Conservation (phyloP, 306 rosid genomes). For the Spatholobus suberectus region DNA sequence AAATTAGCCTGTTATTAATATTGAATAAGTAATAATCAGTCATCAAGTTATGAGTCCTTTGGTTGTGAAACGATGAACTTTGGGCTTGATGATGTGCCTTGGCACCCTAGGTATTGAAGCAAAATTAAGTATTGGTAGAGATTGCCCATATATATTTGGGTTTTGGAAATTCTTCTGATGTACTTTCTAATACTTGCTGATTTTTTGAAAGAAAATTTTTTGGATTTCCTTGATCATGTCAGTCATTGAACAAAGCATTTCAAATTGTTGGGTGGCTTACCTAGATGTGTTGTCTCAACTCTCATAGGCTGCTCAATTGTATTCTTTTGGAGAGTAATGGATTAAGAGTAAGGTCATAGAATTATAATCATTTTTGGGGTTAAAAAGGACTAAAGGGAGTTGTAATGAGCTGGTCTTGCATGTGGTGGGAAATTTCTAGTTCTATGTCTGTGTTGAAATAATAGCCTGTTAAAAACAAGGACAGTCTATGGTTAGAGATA, state of each 20-base stretch:
- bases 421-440: slow-evolving; percentile 10
- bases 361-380: slow-evolving; percentile 5
- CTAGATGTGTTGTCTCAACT: not conserved
- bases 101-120: slow-evolving; percentile 16
- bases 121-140: not conserved
- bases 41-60: not conserved
- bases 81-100: slow-evolving; percentile 13
- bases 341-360: not conserved
- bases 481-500: not conserved
- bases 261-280: slow-evolving; percentile 15
- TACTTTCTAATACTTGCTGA: not conserved
- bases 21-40: slow-evolving; percentile 16
- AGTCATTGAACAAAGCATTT: slow-evolving; percentile 12
- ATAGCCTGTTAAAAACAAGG: not conserved
- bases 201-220: not conserved
- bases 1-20: not conserved
- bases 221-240: slow-evolving; percentile 11
- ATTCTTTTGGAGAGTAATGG: not conserved
- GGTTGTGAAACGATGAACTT: slow-evolving; percentile 13
- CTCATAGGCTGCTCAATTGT: not conserved
- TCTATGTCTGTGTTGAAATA: slow-evolving; percentile 21
- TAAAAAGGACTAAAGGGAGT: not conserved
- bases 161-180: slow-evolving; percentile 7
- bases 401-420: slow-evolving; percentile 15
- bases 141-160: not conserved